phyloP scores from a whole-genome alignment of 1,139 yeast genomes.

The Arxiozyma heterogenica region DNA sequence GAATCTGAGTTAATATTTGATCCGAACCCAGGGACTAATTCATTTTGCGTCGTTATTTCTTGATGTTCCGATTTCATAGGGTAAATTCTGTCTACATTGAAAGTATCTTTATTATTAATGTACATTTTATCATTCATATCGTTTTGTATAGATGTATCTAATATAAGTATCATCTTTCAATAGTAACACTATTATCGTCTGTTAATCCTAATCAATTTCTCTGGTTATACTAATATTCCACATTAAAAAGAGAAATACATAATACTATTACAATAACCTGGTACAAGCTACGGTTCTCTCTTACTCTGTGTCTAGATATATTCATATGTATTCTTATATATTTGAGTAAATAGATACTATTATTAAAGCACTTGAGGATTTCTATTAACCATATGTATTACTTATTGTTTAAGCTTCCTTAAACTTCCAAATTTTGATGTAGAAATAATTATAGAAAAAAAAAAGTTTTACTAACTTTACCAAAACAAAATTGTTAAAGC shows the following conservation, averaged over 20 bases:
- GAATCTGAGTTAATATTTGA: slow-evolving; percentile 28
- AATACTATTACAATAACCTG: too few species aligned
- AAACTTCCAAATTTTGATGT: too few species aligned
- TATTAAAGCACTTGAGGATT: too few species aligned
- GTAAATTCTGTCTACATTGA: neutral
- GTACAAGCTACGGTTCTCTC: neutral
- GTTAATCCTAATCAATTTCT: neutral
- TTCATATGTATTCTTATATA: too few species aligned
- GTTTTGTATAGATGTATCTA: neutral
- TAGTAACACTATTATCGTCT: neutral
- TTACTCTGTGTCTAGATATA: too few species aligned
- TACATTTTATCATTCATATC: neutral
- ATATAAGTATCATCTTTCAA: neutral
- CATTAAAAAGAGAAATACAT: neutral
- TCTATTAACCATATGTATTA: too few species aligned
- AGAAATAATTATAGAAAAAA: too few species aligned
- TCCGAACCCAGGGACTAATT: neutral
- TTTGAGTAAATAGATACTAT: too few species aligned
- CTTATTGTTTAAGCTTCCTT: too few species aligned
- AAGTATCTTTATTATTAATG: neutral
- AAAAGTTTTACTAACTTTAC: too few species aligned
- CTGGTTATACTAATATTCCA: neutral
- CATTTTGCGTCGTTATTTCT: neutral
- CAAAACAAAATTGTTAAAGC: too few species aligned
- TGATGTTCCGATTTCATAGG: neutral